Percentiles rank a stretch among this genome's conserved stretches.
phyloP scores from a whole-genome alignment of 257 asterid genomes.

The Ehretia macrophylla region DNA sequence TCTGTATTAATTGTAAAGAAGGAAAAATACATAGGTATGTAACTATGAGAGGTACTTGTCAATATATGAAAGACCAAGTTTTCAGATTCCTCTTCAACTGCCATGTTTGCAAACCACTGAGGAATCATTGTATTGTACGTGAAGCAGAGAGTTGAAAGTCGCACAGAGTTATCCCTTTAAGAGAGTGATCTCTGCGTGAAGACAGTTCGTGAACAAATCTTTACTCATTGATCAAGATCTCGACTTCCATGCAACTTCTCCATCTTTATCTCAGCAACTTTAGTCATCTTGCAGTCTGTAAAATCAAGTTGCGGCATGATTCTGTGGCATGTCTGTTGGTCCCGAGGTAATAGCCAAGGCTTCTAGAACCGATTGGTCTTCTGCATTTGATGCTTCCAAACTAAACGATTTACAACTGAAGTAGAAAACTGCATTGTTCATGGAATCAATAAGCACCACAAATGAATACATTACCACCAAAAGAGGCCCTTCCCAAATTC shows the following conservation, averaged over 20 bases:
- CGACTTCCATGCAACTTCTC: background rate
- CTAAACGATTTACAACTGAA: constrained; percentile 88
- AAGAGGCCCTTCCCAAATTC: constrained; percentile 97
- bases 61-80: too few species aligned
- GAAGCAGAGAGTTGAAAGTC: background rate
- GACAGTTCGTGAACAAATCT: background rate
- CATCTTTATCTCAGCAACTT: background rate
- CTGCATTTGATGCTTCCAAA: constrained; percentile 54
- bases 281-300: constrained; percentile 9
- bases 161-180: background rate
- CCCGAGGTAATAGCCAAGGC: constrained; percentile 38
- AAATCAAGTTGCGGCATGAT: constrained; percentile 12
- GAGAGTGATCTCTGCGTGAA: background rate
- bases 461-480: constrained; percentile 80
- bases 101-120: background rate
- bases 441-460: constrained; percentile 71
- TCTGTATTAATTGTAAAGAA: background rate
- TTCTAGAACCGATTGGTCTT: constrained; percentile 56
- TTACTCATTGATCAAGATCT: background rate
- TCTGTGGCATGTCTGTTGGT: constrained; percentile 36
- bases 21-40: background rate
- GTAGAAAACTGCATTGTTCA: constrained; percentile 91
- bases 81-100: background rate
- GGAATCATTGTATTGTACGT: background rate
- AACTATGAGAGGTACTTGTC: background rate